Base-by-base conservation (phyloP, 2,329 filamentous ascomycete genomes). In the Colletotrichum horii region DNA sequence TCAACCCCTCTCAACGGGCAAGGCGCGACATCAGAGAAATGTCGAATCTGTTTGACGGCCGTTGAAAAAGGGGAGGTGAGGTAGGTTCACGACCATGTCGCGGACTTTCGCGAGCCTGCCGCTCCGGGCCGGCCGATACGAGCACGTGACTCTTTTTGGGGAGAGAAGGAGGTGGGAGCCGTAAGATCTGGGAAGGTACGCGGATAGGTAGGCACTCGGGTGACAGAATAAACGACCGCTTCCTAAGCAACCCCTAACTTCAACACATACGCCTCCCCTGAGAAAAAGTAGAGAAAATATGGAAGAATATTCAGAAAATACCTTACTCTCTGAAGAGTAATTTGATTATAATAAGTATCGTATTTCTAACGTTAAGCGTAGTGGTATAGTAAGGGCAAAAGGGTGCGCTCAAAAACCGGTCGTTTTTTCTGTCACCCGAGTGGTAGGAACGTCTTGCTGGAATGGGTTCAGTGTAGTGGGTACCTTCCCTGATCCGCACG, bases 251-350 rank as follows among this genome's bases (percentile, higher is more conserved):
- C 16, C 16, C 36, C 36, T 3, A 38, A 38, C 36, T 19, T 38
- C 36, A 38, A 38, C 16, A 38, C 36, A 19, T 38, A 38, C 16
- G 19, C 36, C 5, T 38, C 36, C 36, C 4, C 19, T 38, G 19
- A 1, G 8, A 38, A 0, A 38, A 38, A 16, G 0, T n/a, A n/a
- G n/a, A n/a, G n/a, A n/a, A n/a, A n/a, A n/a, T n/a, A 19, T 1
- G 4, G 1, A 38, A 38, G 36, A 38, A 19, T 3, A 19, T 38
- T 38, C 36, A 19, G 4, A 2, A 19, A 4, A 5, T 38, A 38
- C 36, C 36, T 38, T 19, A 38, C 36, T 38, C 36, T 38, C 36
- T 38, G 16, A 19, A 3, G 16, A 38, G 1, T 9, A 38, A 38
- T 8, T 38, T 3, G 5, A 1, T 38, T 5, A 9, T 38, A 38